These are phyloP conservation scores for Yamadazyma nakazawae DNA, from an alignment of 805 yeast species.

Conservation along the genomic window DNA sequence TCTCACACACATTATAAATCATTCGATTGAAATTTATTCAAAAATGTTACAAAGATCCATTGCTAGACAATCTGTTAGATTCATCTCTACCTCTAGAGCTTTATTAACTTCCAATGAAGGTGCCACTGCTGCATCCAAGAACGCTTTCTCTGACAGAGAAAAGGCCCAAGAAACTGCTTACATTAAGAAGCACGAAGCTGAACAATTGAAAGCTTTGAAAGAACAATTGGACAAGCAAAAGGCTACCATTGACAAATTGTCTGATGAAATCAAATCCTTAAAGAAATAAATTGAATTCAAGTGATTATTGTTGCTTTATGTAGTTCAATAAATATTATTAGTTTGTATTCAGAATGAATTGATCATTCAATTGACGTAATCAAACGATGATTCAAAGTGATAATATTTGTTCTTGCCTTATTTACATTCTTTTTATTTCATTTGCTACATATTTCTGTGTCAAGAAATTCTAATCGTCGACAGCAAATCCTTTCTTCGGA, in stretches of 20 bases:
- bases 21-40: not conserved
- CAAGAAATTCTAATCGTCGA: too few relatives aligned
- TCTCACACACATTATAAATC: conserved; percentile 3
- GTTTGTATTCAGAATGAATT: not conserved
- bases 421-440: too few relatives aligned
- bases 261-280: conserved; percentile 47
- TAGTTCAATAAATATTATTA: not conserved
- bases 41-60: conserved; percentile 15
- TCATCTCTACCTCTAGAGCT: conserved; percentile 28
- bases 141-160: conserved; percentile 70
- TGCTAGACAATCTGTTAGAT: conserved; percentile 23
- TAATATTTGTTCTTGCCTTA: too few relatives aligned
- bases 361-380: not conserved
- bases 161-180: conserved; percentile 85
- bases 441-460: too few relatives aligned
- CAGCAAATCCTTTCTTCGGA: too few relatives aligned
- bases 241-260: conserved; percentile 50
- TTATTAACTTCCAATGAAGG: conserved; percentile 22
- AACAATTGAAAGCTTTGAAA: conserved; percentile 72
- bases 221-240: conserved; percentile 76
- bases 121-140: conserved; percentile 20
- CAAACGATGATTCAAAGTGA: too few relatives aligned
- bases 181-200: conserved; percentile 86
- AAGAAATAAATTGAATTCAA: conserved; percentile 34
- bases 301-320: not conserved